Conservation (phyloP, 495 filamentous ascomycete species). For the Haplographium delicatum region DNA sequence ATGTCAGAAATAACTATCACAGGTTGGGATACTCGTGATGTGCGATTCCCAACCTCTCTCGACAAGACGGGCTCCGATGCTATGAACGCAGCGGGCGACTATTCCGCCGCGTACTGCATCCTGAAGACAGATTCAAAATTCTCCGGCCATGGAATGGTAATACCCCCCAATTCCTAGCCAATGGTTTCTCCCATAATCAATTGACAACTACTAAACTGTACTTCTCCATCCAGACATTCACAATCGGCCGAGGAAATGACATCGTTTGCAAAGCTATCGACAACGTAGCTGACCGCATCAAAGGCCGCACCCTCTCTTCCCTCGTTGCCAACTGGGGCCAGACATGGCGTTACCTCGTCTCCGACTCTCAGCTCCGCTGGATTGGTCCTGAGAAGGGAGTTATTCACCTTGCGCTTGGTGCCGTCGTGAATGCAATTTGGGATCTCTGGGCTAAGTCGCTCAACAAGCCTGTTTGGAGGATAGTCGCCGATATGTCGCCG, state of each 20-base stretch:
- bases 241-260: conserved; percentile 92
- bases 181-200: too few species aligned
- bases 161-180: conserved; percentile 10
- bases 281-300: conserved; percentile 66
- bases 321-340: conserved; percentile 78
- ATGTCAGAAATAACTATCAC: conserved; percentile 74
- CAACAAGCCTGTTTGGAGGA: conserved; percentile 82
- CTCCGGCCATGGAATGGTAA: conserved; percentile 84
- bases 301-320: conserved; percentile 65
- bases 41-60: conserved; percentile 90
- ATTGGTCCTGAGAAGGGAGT: conserved; percentile 95
- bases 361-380: conserved; percentile 88
- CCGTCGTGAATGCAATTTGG: conserved; percentile 91
- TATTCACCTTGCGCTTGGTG: conserved; percentile 85
- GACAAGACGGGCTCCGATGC: conserved; percentile 95
- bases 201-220: too few species aligned
- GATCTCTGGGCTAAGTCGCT: conserved; percentile 90
- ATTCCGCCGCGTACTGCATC: conserved; percentile 90
- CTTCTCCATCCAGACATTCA: conserved; percentile 66
- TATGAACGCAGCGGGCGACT: conserved; percentile 95
- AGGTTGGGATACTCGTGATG: conserved; percentile 72
- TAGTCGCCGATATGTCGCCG: conserved; percentile 83
- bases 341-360: conserved; percentile 88
- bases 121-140: conserved; percentile 70
- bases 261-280: conserved; percentile 83